Base-by-base conservation (phyloP, 495 filamentous ascomycete genomes). In the Rhypophila decipiens region DNA sequence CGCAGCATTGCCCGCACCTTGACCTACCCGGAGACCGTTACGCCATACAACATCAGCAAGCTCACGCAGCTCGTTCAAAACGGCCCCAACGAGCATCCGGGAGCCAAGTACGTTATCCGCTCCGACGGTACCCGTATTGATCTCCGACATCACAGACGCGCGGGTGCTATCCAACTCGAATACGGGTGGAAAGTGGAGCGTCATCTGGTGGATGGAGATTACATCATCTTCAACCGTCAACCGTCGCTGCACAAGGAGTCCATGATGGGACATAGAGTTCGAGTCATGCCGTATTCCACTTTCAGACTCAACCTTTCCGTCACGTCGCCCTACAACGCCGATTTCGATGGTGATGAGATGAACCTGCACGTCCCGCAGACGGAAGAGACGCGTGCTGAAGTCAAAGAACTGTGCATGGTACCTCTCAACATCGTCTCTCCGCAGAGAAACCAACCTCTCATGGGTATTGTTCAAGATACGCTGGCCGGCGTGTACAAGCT, bases 341-440 rank as follows among this genome's bases (percentile, higher is more conserved):
- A 98, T 82, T 98, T 98, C 60, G 93, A 98, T 57, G 93, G 93
- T 55, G 93, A 98, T 52, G 93, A 98, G 66, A 98, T 98, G 93
- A 98, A 98, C 58, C 66, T 98, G 51, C 93, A 98, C 66, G 90
- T 98, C 4, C 93, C 93, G 13, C 93, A 98, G 62, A 98, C 94
- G 2, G 93, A 97, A 69, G 93, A 98, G 68, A 93, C 93, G 11
- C 80, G 94, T 41, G 85, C 90, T 7, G 93, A 99, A 67, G 79
- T 99, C 53, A 85, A 79, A 56, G 78, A 96, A 59, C 82, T 99
- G 31, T 96, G 93, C 65, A 85, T 96, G 79, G 93, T 99, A 39
- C 93, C 93, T 5, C 75, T 90, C 49, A 95, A 99, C 63, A 95
- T 99, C 56, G 93, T 99, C 15, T 99, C 93, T 7, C 94, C 93